Base-by-base conservation (phyloP, 208 protist species). In the Wallacemonas collosoma region DNA sequence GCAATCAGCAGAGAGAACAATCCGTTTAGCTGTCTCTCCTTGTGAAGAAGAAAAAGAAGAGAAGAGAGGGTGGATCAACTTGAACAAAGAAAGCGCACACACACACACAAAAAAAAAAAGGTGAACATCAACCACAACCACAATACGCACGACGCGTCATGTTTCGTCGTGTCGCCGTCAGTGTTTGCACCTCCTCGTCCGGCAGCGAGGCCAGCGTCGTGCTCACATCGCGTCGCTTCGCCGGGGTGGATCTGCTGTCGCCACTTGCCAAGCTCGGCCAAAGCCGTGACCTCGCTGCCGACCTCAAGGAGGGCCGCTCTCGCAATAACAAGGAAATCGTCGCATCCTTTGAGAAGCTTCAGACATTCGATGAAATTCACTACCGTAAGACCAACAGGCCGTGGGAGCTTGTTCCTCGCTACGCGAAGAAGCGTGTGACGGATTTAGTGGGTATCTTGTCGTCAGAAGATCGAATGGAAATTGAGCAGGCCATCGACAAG, bases 321-420 rank as follows among this genome's bases (percentile, higher is more conserved):
- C 88, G 89, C 63, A 87, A 83, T 74, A 95, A 95, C 75, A 89
- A 90, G 67, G 87, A 93, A 55, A 91, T 95, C 48, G 76, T 93
- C 38, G 83, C 84, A 11, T 87, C 91, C 38, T 92, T 95, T 62
- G 83, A 93, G 17, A 90, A 86, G 68, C 91, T 93, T 55, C 85
- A 93, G 45, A 94, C 86, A 2, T 86, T 90, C 78, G 88, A 95
- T 60, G 86, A 91, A 72, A 93, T 95, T 68, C 87, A 95, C 76
- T 95, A 94, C 82, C 91, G 91, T 63, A 90, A 90, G 73, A 82
- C 77, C 38, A 68, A 82, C 47, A 85, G 88, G 44, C 91, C 91
- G 47, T 95, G 91, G 89, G 87, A 93, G 76, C 68, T 95, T 45
- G 88, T 95, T 65, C 87, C 87, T 61, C 75, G 79, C 54, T 93